Evolutionary conservation across 352 stramenopile species (phyloP), one percentile per base, ranked within the genome.

Genomic region (Phytophthora sojae): DNA sequence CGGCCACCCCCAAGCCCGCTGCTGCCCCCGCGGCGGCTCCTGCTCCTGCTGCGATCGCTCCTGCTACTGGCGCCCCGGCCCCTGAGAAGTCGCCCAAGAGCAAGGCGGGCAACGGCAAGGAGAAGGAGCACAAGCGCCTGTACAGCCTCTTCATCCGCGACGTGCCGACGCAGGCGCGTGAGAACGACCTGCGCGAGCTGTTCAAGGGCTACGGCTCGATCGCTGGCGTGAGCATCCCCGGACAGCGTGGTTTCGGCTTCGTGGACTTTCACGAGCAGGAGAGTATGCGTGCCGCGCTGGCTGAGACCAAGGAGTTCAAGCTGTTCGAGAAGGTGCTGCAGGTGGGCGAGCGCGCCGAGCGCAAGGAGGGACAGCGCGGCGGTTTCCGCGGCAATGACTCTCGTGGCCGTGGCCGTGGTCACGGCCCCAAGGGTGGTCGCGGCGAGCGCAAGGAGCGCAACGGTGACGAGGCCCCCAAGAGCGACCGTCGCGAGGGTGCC

Each of bases 201-300:
- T 96, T 96, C 76, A 87, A 90, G 74, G 53, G 70, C 57, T 95
- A 90, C 73, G 89, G 89, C 21, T 61, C 83, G 45, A 92, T 96
- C 56, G 89, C 86, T 30, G 85, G 81, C 66, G 79, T 94, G 47
- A 94, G 76, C 44, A 74, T 95, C 3, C 75, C 88, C 23, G 49
- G 61, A 11, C 59, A 74, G 56, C 89, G 88, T 42, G 83, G 83
- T 64, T 94, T 85, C 57, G 89, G 88, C n/a, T 96, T 95, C 61
- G 86, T 96, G 32, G 89, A 96, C 79, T 96, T 83, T 61, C 79
- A 79, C 42, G 88, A 96, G 51, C 61, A 91, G 63, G 86, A 93
- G 57, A 90, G 82, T 65, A 89, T 94, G 85, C 88, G 86, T 39
- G 81, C 83, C 19, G 89, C 82, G 64, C 76, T 95, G 7, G 81